These are phyloP conservation scores for Yarrowia osloensis DNA, from an alignment of 805 yeast species.

Conservation along the genomic window DNA sequence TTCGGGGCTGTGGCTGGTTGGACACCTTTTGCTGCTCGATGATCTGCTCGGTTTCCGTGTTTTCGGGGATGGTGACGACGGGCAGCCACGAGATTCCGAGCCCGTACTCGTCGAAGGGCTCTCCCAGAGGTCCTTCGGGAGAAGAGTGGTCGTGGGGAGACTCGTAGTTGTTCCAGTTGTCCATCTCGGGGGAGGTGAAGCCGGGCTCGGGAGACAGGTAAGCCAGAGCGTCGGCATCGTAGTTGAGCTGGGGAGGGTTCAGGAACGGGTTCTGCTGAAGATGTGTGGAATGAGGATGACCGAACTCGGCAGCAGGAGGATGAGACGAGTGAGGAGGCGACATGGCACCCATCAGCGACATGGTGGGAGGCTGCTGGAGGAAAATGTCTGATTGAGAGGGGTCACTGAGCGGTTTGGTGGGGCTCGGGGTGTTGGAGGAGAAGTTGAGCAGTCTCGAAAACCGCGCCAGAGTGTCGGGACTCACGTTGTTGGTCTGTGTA, in stretches of 20 bases:
- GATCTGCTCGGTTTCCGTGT: constrained; percentile 40
- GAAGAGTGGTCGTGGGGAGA: constrained; percentile 9
- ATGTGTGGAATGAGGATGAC: constrained; percentile 1
- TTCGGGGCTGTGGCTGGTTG: constrained; percentile 42
- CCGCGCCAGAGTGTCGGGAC: constrained; percentile 21
- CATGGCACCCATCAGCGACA: constrained; percentile 27
- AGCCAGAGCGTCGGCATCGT: constrained; percentile 25
- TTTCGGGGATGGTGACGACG: constrained; percentile 42
- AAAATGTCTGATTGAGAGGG: constrained; percentile 11
- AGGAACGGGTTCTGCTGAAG: constrained; percentile 18
- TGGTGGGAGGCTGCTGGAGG: constrained; percentile 23
- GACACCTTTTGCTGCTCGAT: constrained; percentile 38
- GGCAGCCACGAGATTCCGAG: constrained; percentile 43
- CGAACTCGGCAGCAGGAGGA: constrained; percentile 23
- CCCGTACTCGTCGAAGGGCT: constrained; percentile 27
- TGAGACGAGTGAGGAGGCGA: constrained; percentile 25
- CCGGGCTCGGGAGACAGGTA: constrained; percentile 28
- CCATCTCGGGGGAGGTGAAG: constrained; percentile 27
- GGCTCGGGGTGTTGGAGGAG: constrained; percentile 16
- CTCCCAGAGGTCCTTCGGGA: constrained; percentile 7
- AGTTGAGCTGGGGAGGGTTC: constrained; percentile 24
- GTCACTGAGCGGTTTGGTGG: constrained; percentile 26
- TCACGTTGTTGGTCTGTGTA: constrained; percentile 15
- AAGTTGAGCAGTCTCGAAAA: constrained; percentile 27
- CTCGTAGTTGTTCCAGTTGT: constrained; percentile 28